phyloP scores from a whole-genome alignment of 1,284 basidiomycete species.

The Fomitopsis pinicola region DNA sequence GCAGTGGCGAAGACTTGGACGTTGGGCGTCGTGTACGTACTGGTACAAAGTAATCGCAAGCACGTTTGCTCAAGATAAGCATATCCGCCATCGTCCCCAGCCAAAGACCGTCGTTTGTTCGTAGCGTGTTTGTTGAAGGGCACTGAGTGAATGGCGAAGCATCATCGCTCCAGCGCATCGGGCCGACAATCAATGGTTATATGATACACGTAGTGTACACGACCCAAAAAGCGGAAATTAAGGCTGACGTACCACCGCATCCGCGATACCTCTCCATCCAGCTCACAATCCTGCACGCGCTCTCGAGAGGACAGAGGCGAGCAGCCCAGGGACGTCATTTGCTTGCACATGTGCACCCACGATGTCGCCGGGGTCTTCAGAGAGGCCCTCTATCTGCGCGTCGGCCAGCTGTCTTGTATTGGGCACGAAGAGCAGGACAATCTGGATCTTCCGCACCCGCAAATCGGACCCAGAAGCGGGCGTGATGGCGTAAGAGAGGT shows the following conservation, averaged over 20 bases:
- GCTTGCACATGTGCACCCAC: slow-evolving; percentile 59
- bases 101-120: too few relatives aligned
- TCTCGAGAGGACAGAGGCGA: slow-evolving; percentile 58
- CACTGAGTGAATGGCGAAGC: too few relatives aligned
- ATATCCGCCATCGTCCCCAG: too few relatives aligned
- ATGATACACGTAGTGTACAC: background rate
- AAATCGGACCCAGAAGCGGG: slow-evolving; percentile 15
- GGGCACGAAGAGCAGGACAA: slow-evolving; percentile 63
- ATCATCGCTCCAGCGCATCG: too few relatives aligned
- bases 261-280: background rate
- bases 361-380: slow-evolving; percentile 55
- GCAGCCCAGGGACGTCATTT: slow-evolving; percentile 68
- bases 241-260: background rate
- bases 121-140: too few relatives aligned
- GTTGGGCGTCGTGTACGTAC: too few relatives aligned
- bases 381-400: slow-evolving; percentile 49
- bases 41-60: too few relatives aligned
- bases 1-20: too few relatives aligned
- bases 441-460: slow-evolving; percentile 32
- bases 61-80: too few relatives aligned
- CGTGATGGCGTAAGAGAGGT: slow-evolving; percentile 56
- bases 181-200: too few relatives aligned
- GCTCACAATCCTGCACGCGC: slow-evolving; percentile 25
- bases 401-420: slow-evolving; percentile 60
- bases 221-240: background rate